Evolutionary conservation across 257 asterid genomes (phyloP), one percentile per base, ranked within the genome.

Genomic region (Lycium ferocissimum): DNA sequence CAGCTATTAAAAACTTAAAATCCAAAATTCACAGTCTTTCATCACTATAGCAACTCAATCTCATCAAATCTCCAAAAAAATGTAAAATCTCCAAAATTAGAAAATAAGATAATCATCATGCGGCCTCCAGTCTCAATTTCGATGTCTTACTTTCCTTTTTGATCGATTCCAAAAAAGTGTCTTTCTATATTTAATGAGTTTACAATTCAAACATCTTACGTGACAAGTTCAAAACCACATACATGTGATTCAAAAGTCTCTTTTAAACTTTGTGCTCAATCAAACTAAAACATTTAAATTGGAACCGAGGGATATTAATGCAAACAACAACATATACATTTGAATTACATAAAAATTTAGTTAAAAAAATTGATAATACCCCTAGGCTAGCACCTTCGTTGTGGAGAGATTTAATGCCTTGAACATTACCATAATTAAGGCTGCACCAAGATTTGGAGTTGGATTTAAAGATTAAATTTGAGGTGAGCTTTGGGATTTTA

Each of bases 321-420:
- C 43, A 22, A 20, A 75, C 6, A 22, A 49, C 3, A 37, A 37
- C 22, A 69, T 35, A 69, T 2, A 38, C 6, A 38, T 9, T 40
- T 11, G 7, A 38, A 38, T 70, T 38, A 17, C 78, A 70, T 11
- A 70, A 38, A 70, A 69, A 69, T 0, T 6, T 0, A 69, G 35
- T 26, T 26, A 56, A 33, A 70, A 38, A 70, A 69, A 69, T 0
- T 6, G 0, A 69, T 40, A 40, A 40, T 90, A 97, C 98, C 99
- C 94, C 99, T 65, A 96, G 98, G 83, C 95, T 93, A 84, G 99
- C 99, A 63, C 99, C 99, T 63, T 94, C 96, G 2, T 86, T 84
- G 51, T 87, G 94, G 76, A 96, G 99, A 86, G 98, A 80, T 93
- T 91, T 96, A 92, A 96, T 94, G 73, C 94, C 97, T 79, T 94